A percentile compares a stretch with the other conserved stretches of the same genome.
phyloP scores from a whole-genome alignment of 2,329 filamentous ascomycete genomes.

The Penicillium expansum region DNA sequence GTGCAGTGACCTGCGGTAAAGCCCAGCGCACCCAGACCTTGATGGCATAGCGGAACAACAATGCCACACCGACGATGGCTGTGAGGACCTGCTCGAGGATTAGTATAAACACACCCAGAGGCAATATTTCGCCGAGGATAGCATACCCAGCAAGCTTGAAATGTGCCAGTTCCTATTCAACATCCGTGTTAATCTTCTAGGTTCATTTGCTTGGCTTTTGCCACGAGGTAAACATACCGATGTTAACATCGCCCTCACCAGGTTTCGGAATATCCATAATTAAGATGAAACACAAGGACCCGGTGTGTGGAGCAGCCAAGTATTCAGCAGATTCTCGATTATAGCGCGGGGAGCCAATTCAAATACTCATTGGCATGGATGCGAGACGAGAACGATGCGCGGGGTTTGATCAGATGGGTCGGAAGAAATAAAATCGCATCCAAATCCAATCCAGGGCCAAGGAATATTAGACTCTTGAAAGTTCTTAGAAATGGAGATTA shows the following conservation, averaged over 20 bases:
- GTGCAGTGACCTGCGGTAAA: conserved; percentile 32
- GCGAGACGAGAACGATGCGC: background rate
- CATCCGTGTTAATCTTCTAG: background rate
- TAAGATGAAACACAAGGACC: conserved; percentile 1
- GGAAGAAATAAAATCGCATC: background rate
- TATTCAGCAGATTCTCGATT: background rate
- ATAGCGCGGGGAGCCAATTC: conserved; percentile 2
- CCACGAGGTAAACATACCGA: conserved; percentile 14
- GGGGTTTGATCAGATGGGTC: background rate
- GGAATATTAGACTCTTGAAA: background rate
- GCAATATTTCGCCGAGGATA: background rate
- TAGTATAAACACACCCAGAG: background rate
- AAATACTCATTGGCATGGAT: conserved; percentile 9
- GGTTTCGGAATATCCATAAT: conserved; percentile 22
- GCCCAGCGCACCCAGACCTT: conserved; percentile 35
- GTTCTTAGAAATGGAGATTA: conserved; percentile 2
- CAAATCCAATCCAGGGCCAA: background rate
- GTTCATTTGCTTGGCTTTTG: background rate
- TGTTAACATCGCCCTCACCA: conserved; percentile 21
- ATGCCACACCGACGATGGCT: conserved; percentile 19
- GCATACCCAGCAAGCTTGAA: conserved; percentile 23
- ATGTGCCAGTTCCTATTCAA: conserved; percentile 16
- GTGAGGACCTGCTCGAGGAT: conserved; percentile 18
- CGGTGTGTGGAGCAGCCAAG: background rate
- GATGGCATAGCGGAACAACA: conserved; percentile 25